These are phyloP conservation scores for Eustoma russellianum DNA, from an alignment of 257 asterid species.

Conservation along the genomic window DNA sequence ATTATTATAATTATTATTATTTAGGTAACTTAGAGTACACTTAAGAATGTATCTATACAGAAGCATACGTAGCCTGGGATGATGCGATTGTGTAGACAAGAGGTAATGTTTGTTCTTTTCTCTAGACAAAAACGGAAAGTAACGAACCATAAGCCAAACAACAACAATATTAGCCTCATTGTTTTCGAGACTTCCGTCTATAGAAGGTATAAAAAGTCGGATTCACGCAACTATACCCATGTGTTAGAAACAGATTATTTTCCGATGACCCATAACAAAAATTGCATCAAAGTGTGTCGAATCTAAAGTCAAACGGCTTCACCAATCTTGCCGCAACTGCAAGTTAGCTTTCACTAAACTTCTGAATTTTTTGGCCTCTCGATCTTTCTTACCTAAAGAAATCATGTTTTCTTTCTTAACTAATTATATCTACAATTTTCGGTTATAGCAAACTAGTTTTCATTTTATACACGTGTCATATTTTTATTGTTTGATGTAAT, in stretches of 20 bases:
- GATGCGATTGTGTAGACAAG: conserved; percentile 10
- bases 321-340: not conserved
- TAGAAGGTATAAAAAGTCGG: no score
- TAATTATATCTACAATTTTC: conserved; percentile 1
- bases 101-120: not conserved
- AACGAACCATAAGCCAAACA: not conserved
- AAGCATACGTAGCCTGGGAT: not conserved
- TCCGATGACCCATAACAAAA: not conserved
- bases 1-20: no score
- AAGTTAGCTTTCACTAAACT: not conserved
- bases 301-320: no score
- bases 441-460: not conserved
- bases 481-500: no score
- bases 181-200: no score
- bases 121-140: not conserved
- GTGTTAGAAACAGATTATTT: no score
- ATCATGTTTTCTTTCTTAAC: conserved; percentile 5
- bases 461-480: not conserved
- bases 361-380: not conserved
- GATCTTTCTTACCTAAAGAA: not conserved
- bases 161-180: no score
- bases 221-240: no score
- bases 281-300: not conserved
- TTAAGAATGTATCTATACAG: not conserved
- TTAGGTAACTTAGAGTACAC: conserved; percentile 3